phyloP scores from a whole-genome alignment of 305 asterid species.

The Solanum chacoense region DNA sequence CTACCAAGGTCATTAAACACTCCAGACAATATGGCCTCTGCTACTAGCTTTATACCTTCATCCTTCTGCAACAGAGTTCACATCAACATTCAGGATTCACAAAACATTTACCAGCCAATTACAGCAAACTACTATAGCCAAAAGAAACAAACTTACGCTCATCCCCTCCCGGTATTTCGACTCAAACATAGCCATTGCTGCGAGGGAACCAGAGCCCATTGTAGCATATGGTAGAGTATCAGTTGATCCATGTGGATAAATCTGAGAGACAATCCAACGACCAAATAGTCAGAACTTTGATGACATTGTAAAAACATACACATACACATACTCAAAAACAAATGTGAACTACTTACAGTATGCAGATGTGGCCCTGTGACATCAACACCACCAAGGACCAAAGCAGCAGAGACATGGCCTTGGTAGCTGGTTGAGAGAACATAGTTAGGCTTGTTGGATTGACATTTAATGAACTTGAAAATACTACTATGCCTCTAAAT shows the following conservation, averaged over 20 bases:
- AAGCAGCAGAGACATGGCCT: slow-evolving; percentile 87
- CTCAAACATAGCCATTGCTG: slow-evolving; percentile 95
- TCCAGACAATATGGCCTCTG: slow-evolving; percentile 91
- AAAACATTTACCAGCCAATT: not conserved
- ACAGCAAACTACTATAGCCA: not conserved
- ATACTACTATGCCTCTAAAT: not conserved
- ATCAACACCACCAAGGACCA: slow-evolving; percentile 97
- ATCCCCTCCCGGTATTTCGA: slow-evolving; percentile 78
- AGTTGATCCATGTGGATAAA: slow-evolving; percentile 95
- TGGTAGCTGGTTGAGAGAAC: slow-evolving; percentile 49
- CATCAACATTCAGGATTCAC: not conserved
- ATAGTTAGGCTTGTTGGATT: not conserved
- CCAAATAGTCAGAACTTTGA: not conserved
- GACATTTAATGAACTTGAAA: not conserved
- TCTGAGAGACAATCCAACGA: slow-evolving; percentile 25
- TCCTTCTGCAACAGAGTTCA: slow-evolving; percentile 47
- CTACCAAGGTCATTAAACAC: slow-evolving; percentile 94
- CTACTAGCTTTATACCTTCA: slow-evolving; percentile 75
- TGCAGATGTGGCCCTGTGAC: slow-evolving; percentile 90
- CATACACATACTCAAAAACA: not conserved
- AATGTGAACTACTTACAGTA: slow-evolving; percentile 49
- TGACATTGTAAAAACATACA: not conserved
- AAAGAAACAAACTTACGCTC: slow-evolving; percentile 42
- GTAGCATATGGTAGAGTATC: slow-evolving; percentile 96
- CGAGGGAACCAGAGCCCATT: slow-evolving; percentile 99